phyloP scores from a whole-genome alignment of 2,329 filamentous ascomycete species.

The Cephalotrichum gorgonifer region DNA sequence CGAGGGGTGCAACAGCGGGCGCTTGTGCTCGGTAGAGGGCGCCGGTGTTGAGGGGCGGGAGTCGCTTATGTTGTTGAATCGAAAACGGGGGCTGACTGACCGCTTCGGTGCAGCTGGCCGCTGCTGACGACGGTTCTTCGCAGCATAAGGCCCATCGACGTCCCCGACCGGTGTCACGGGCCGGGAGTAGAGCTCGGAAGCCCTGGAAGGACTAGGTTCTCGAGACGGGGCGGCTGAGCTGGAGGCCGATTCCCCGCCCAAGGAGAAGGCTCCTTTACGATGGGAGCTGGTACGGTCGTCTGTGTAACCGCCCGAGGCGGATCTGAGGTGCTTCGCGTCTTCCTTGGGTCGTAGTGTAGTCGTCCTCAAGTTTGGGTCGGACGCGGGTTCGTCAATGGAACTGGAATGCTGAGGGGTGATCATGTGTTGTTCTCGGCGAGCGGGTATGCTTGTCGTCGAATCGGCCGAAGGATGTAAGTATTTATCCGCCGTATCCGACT shows the following conservation, averaged over 20 bases:
- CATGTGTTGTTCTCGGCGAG: slow-evolving; percentile 24
- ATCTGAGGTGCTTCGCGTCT: slow-evolving; percentile 24
- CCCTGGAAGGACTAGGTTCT: slow-evolving; percentile 54
- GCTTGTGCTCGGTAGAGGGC: slow-evolving; percentile 42
- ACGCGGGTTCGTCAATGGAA: slow-evolving; percentile 39
- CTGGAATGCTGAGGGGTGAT: slow-evolving; percentile 61
- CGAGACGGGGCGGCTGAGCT: slow-evolving; percentile 38
- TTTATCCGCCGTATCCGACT: slow-evolving; percentile 14
- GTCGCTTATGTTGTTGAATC: slow-evolving; percentile 66
- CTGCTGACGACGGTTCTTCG: slow-evolving; percentile 64
- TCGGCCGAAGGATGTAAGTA: neutral
- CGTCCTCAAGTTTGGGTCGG: slow-evolving; percentile 27
- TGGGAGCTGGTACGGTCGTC: slow-evolving; percentile 26
- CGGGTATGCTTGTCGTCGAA: slow-evolving; percentile 1
- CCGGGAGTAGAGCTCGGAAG: slow-evolving; percentile 56
- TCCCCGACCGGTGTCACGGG: slow-evolving; percentile 74
- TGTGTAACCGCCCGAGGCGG: slow-evolving; percentile 11
- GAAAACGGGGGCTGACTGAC: slow-evolving; percentile 67
- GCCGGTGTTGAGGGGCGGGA: slow-evolving; percentile 44
- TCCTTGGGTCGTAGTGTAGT: slow-evolving; percentile 31
- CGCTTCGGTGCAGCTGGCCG: slow-evolving; percentile 50
- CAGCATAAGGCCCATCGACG: slow-evolving; percentile 77
- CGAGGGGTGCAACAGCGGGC: slow-evolving; percentile 8
- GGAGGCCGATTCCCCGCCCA: slow-evolving; percentile 11
- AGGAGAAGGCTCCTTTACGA: slow-evolving; percentile 43